A percentile compares a stretch with the other conserved stretches of the same genome.
These are phyloP conservation scores for Holtermannia corniformis DNA, from an alignment of 768 basidiomycete species.

Conservation along the genomic window DNA sequence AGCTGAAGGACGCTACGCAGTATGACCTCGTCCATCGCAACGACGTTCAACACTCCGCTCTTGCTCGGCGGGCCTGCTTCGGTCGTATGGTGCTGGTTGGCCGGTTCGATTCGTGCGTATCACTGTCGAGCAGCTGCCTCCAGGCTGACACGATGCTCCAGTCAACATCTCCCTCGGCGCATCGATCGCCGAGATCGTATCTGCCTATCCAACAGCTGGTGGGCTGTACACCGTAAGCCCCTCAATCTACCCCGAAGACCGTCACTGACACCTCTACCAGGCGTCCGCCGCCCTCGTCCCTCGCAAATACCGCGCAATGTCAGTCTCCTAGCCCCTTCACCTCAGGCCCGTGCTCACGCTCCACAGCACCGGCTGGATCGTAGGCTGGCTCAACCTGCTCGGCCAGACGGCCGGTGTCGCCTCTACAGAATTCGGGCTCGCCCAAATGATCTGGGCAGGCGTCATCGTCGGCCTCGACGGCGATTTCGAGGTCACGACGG, in stretches of 20 bases:
- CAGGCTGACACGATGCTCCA: constrained; percentile 18
- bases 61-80: constrained; percentile 42
- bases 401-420: constrained; percentile 62
- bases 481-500: constrained; percentile 54
- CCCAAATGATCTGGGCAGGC: constrained; percentile 33
- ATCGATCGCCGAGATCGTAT: constrained; percentile 40
- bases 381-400: constrained; percentile 39
- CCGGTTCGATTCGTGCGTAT: constrained; percentile 28
- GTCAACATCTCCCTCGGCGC: constrained; percentile 18
- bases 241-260: not conserved
- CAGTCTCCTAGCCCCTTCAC: not conserved
- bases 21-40: constrained; percentile 37
- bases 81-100: constrained; percentile 44
- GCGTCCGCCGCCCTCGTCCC: constrained; percentile 44
- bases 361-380: constrained; percentile 40
- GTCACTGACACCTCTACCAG: constrained; percentile 4
- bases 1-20: not conserved
- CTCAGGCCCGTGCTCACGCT: not conserved
- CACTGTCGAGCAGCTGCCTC: not conserved
- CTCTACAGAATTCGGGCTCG: constrained; percentile 66
- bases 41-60: constrained; percentile 44
- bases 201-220: constrained; percentile 45
- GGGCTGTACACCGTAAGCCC: constrained; percentile 42
- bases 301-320: constrained; percentile 33
- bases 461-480: constrained; percentile 45